phyloP scores from a whole-genome alignment of 2,329 filamentous ascomycete genomes.

The Catunica adiposa region DNA sequence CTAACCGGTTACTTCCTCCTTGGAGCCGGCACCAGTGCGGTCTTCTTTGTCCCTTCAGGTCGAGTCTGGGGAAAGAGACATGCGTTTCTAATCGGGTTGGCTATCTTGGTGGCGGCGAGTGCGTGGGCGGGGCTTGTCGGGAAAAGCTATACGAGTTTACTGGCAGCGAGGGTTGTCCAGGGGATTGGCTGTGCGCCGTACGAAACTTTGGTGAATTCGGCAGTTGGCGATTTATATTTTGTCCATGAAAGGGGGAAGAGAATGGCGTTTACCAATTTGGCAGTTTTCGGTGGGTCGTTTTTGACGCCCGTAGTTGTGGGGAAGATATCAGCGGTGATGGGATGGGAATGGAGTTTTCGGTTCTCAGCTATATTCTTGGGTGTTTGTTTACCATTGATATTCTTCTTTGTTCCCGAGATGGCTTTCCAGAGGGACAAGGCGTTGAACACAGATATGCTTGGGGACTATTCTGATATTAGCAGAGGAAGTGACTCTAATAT shows the following conservation, averaged over 20 bases:
- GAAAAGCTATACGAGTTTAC: slow-evolving; percentile 51
- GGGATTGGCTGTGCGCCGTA: slow-evolving; percentile 78
- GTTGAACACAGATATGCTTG: slow-evolving; percentile 52
- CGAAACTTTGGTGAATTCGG: slow-evolving; percentile 76
- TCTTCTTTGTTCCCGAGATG: slow-evolving; percentile 75
- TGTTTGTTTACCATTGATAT: slow-evolving; percentile 49
- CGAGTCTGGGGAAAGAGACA: slow-evolving; percentile 89
- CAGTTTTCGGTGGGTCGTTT: slow-evolving; percentile 40
- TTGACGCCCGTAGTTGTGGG: slow-evolving; percentile 79
- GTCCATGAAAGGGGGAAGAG: slow-evolving; percentile 70
- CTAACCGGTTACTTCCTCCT: slow-evolving; percentile 78
- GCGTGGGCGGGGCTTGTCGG: slow-evolving; percentile 61
- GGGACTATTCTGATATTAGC: slow-evolving; percentile 19
- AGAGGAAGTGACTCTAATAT: not conserved
- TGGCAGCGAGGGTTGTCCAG: slow-evolving; percentile 69
- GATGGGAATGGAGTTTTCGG: slow-evolving; percentile 83
- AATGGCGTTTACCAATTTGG: slow-evolving; percentile 60
- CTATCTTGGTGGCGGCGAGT: slow-evolving; percentile 57
- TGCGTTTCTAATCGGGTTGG: slow-evolving; percentile 60
- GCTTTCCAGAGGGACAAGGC: slow-evolving; percentile 44
- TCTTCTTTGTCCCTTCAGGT: slow-evolving; percentile 74
- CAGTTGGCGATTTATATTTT: slow-evolving; percentile 78
- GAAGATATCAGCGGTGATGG: slow-evolving; percentile 58
- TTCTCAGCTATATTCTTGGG: slow-evolving; percentile 73
- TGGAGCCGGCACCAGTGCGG: slow-evolving; percentile 63